Base-by-base conservation (phyloP, 352 stramenopile genomes). In the Phytophthora aleatoria region DNA sequence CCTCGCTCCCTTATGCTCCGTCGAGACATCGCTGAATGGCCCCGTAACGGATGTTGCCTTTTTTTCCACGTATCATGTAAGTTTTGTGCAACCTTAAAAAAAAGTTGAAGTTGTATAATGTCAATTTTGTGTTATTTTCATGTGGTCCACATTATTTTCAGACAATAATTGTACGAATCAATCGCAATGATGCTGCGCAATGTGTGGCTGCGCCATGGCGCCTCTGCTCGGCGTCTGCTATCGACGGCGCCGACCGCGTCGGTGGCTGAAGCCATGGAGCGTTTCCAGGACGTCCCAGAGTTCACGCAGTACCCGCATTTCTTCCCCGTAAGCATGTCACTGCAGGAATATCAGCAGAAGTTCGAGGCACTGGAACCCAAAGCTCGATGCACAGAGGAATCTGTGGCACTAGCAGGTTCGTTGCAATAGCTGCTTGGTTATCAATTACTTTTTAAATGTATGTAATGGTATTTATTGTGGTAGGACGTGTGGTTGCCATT, bases 401-500 rank as follows among this genome's bases (percentile, higher is more conserved):
- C 57, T 3, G 79, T 93, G 5, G 74, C 73, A n/a, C 56, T 93
- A 12, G 82, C 84, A 51, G 84, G 76, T 84, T 49, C 20, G 59
- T 66, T 12, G 2, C 27, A 31, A 38, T 54, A 12, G 9, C 54
- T 50, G 5, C 20, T 33, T 35, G 5, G 7, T 49, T 20, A 9
- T 31, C 12, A 15, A 24, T 50, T 39, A 39, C 36, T 16, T 62
- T 35, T 42, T 42, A 42, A 1, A 4, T 55, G 3, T 2, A 16
- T 30, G 43, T 30, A 39, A 12, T 48, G 16, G 12, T 39, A 36
- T 42, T 48, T 27, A 30, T 50, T 50, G 28, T 43, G 36, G 30
- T 39, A 86, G 81, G 82, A 52, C 83, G 86, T 26, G 83, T 94
- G 39, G 76, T 90, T 50, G 84, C 84, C 12, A 94, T 92, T 59